These are phyloP conservation scores for Didymella keratinophila DNA, from an alignment of 2,329 filamentous ascomycete species.

Conservation along the genomic window DNA sequence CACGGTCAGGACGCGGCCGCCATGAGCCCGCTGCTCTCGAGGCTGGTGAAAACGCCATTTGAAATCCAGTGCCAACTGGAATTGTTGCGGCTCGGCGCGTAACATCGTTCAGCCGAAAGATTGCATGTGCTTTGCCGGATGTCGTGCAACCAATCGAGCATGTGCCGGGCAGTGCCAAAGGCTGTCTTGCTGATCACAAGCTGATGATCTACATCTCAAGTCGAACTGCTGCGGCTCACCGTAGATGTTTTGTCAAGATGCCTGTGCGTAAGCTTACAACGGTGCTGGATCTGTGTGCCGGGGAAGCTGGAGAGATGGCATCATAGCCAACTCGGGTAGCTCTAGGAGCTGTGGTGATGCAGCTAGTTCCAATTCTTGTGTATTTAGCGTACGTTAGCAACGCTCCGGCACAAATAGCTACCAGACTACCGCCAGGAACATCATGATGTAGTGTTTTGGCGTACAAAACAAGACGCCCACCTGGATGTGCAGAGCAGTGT, in stretches of 20 bases:
- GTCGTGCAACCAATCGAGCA: slow-evolving; percentile 13
- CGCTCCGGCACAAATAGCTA: not conserved
- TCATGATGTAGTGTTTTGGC: slow-evolving; percentile 13
- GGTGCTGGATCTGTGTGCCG: not conserved
- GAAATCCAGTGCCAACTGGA: slow-evolving; percentile 6
- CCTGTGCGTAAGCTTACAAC: not conserved
- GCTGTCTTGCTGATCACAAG: slow-evolving; percentile 5
- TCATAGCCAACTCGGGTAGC: slow-evolving; percentile 7
- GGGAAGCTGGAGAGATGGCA: slow-evolving; percentile 10
- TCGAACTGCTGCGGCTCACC: not conserved
- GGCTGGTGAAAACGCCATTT: slow-evolving; percentile 11
- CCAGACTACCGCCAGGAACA: slow-evolving; percentile 5
- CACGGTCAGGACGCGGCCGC: not conserved
- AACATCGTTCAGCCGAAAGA: slow-evolving; percentile 1
- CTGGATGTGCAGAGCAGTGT: not conserved
- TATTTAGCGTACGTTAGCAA: slow-evolving; percentile 8
- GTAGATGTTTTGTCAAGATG: slow-evolving; percentile 5
- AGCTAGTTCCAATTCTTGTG: slow-evolving; percentile 10
- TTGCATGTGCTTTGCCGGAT: slow-evolving; percentile 5
- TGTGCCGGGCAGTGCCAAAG: slow-evolving; percentile 12
- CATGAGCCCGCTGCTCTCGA: not conserved
- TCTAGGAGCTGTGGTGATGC: slow-evolving; percentile 3
- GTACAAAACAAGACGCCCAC: slow-evolving; percentile 5
- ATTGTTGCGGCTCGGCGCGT: slow-evolving; percentile 14
- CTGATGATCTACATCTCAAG: slow-evolving; percentile 2